These are phyloP conservation scores for Cnidoscolus chayamansa DNA, from an alignment of 441 rosid genomes.

Conservation along the genomic window DNA sequence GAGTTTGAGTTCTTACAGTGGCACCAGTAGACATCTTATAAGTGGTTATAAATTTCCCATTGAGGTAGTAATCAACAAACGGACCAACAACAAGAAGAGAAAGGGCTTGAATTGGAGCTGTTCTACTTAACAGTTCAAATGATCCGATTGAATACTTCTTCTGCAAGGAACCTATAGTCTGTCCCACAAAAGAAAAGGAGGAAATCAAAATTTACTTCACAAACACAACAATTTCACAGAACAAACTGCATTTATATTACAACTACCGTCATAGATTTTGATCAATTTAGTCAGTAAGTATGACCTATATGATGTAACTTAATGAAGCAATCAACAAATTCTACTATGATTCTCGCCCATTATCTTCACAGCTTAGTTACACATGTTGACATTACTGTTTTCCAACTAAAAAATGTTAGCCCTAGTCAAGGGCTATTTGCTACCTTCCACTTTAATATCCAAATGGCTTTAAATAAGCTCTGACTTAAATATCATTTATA, in stretches of 20 bases:
- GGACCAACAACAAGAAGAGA: conserved; percentile 90
- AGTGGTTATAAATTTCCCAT: conserved; percentile 51
- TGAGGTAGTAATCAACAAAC: conserved; percentile 67
- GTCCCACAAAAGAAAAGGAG: conserved; percentile 21
- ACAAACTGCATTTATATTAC: conserved; percentile 1
- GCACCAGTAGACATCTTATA: conserved; percentile 75
- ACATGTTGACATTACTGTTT: not conserved
- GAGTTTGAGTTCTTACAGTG: conserved; percentile 42
- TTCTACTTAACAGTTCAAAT: conserved; percentile 84
- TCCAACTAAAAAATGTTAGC: not conserved
- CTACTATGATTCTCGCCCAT: not conserved
- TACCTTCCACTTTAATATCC: not conserved
- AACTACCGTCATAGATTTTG: not conserved
- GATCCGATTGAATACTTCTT: conserved; percentile 90
- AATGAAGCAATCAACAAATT: not conserved
- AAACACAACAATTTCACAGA: not conserved
- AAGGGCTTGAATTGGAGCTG: conserved; percentile 94
- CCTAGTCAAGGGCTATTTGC: not conserved
- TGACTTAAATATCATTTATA: not conserved
- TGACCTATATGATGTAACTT: not conserved
- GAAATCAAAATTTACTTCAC: not conserved
- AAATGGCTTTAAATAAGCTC: not conserved
- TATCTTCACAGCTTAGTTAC: not conserved
- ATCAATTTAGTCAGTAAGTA: not conserved
- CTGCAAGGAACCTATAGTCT: conserved; percentile 91